These are phyloP conservation scores for Tillandsia fasciculata DNA, from an alignment of 176 grass and related monocot genomes.

Conservation along the genomic window DNA sequence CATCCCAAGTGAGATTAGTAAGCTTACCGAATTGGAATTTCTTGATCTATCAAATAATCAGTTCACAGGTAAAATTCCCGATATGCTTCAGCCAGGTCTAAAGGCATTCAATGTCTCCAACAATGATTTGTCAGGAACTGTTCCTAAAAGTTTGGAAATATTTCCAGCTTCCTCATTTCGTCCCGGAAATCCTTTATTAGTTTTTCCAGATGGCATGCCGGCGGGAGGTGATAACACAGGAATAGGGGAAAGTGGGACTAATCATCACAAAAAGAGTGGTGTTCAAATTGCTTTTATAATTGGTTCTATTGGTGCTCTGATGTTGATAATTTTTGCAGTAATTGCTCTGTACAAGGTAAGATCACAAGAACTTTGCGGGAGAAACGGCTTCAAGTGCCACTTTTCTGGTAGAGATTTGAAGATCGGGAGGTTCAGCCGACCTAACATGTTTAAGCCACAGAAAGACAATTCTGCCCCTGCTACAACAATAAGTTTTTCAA, in stretches of 20 bases:
- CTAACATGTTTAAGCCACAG: slow-evolving; percentile 40
- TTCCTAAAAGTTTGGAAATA: slow-evolving; percentile 71
- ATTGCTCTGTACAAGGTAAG: slow-evolving; percentile 66
- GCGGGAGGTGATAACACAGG: slow-evolving; percentile 31
- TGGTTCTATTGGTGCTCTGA: slow-evolving; percentile 58
- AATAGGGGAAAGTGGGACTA: slow-evolving; percentile 18
- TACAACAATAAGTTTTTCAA: slow-evolving; percentile 77
- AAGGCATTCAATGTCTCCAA: slow-evolving; percentile 75
- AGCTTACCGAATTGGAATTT: slow-evolving; percentile 53
- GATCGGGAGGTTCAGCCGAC: slow-evolving; percentile 45
- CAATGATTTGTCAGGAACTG: slow-evolving; percentile 67
- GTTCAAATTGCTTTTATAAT: slow-evolving; percentile 64
- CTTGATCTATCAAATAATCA: slow-evolving; percentile 83
- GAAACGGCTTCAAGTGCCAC: slow-evolving; percentile 45
- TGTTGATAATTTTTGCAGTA: slow-evolving; percentile 62
- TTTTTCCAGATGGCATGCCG: slow-evolving; percentile 61
- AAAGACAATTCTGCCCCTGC: slow-evolving; percentile 63
- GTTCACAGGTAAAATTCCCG: slow-evolving; percentile 63
- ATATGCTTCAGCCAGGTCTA: slow-evolving; percentile 58
- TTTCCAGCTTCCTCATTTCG: slow-evolving; percentile 70
- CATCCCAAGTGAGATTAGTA: slow-evolving; percentile 67
- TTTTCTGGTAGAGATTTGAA: slow-evolving; percentile 65
- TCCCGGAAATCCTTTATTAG: slow-evolving; percentile 68
- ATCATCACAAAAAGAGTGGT: slow-evolving; percentile 44
- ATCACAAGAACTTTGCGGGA: slow-evolving; percentile 77